phyloP scores from a whole-genome alignment of 257 asterid genomes.

The Capsicum chinense region DNA sequence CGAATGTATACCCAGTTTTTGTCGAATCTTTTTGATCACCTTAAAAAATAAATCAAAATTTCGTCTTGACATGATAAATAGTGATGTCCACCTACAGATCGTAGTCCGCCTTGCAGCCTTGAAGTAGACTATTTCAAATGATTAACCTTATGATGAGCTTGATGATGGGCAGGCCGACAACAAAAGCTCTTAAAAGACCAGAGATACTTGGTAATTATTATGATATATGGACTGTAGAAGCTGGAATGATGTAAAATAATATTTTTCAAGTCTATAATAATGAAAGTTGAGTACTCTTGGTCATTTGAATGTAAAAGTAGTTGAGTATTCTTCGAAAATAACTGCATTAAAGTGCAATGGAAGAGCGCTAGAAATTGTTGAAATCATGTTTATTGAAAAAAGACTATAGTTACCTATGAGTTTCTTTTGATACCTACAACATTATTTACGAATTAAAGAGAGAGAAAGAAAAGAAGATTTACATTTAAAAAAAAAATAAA shows the following conservation, averaged over 20 bases:
- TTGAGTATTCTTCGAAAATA: background rate
- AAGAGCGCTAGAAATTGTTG: background rate
- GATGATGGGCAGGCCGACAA: background rate
- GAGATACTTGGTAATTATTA: conserved; percentile 31
- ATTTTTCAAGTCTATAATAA: conserved; percentile 15
- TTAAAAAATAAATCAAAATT: too few species aligned
- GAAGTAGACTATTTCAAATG: too few species aligned
- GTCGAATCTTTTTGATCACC: too few species aligned
- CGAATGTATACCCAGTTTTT: too few species aligned
- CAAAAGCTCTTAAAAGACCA: background rate
- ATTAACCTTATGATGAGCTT: background rate
- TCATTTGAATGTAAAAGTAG: conserved; percentile 21
- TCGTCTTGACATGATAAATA: too few species aligned
- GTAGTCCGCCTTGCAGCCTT: too few species aligned
- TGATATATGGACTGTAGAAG: conserved; percentile 23
- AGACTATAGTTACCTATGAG: background rate
- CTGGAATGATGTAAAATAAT: background rate
- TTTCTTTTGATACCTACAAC: too few species aligned
- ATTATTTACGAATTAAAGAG: too few species aligned
- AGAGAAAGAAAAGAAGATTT: too few species aligned
- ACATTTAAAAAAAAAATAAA: too few species aligned
- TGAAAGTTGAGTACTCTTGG: conserved; percentile 27
- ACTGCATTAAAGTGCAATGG: conserved; percentile 29
- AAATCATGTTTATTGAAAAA: too few species aligned
- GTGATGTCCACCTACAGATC: too few species aligned